These are phyloP conservation scores for Pythium myriotylum DNA, from an alignment of 352 stramenopile genomes.

Conservation along the genomic window DNA sequence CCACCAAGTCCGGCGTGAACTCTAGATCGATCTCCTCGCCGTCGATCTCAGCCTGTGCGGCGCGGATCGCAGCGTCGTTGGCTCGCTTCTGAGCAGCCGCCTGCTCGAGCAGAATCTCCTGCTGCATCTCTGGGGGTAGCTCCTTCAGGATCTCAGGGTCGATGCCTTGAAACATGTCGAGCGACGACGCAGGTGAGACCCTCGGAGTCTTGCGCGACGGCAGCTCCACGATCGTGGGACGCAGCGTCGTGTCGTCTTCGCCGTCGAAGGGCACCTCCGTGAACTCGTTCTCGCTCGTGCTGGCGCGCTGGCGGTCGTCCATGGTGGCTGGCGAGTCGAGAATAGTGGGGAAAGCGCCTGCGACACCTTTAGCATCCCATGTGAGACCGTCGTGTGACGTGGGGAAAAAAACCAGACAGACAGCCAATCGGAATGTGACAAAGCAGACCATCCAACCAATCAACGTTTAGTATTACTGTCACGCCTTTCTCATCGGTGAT, in stretches of 20 bases:
- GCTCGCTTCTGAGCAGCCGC: conserved; percentile 25
- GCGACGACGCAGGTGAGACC: not conserved
- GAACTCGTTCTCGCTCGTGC: conserved; percentile 19
- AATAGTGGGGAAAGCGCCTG: not conserved
- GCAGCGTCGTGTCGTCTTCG: conserved; percentile 10
- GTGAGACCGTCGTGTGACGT: conserved; percentile 15
- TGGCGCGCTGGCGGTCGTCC: not conserved
- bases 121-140: conserved; percentile 58
- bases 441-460: conserved; percentile 10
- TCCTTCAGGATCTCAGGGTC: conserved; percentile 55
- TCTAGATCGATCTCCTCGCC: too few species aligned
- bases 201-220: conserved; percentile 9
- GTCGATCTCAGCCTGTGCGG: not conserved
- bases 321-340: conserved; percentile 5
- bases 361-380: conserved; percentile 2
- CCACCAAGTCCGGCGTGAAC: too few species aligned
- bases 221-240: conserved; percentile 27
- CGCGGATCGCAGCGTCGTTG: conserved; percentile 30
- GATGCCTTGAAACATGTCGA: conserved; percentile 25
- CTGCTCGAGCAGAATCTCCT: conserved; percentile 44
- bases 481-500: conserved; percentile 23
- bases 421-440: conserved; percentile 7
- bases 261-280: conserved; percentile 21
- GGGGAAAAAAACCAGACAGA: not conserved
- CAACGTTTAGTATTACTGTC: not conserved